These are phyloP conservation scores for Coffea canephora DNA, from an alignment of 257 asterid species.

Conservation along the genomic window DNA sequence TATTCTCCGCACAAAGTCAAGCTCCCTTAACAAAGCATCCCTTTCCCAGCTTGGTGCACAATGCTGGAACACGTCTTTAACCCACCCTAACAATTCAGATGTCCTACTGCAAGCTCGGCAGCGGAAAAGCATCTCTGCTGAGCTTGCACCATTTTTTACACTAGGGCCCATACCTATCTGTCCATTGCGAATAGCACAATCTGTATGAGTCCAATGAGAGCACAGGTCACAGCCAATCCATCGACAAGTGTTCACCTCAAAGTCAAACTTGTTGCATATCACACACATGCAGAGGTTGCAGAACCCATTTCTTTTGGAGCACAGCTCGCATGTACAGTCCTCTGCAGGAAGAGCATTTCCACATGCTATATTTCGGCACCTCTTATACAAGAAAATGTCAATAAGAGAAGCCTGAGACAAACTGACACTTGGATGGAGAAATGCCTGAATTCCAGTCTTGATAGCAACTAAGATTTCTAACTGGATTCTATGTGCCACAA, in stretches of 20 bases:
- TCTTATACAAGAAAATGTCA: conserved; percentile 77
- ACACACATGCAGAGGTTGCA: conserved; percentile 98
- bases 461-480: conserved; percentile 82
- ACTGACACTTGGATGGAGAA: conserved; percentile 89
- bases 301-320: conserved; percentile 80
- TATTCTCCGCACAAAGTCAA: conserved; percentile 83
- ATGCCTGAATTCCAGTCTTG: conserved; percentile 91
- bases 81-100: conserved; percentile 94
- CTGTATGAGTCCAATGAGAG: conserved; percentile 99
- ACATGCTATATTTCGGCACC: conserved; percentile 88
- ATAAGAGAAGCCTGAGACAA: conserved; percentile 89
- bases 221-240: conserved; percentile 96
- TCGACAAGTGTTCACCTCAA: conserved; percentile 92
- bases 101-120: conserved; percentile 88
- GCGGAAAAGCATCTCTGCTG: conserved; percentile 77
- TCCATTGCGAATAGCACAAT: conserved; percentile 86
- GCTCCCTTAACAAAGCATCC: conserved; percentile 78
- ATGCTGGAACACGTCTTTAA: conserved; percentile 89
- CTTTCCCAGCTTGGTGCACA: conserved; percentile 95
- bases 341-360: conserved; percentile 81
- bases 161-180: conserved; percentile 77
- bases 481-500: conserved; percentile 72
- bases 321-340: conserved; percentile 77
- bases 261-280: conserved; percentile 87
- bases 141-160: conserved; percentile 58